These are phyloP conservation scores for Cercis canadensis DNA, from an alignment of 306 rosid genomes.

Conservation along the genomic window DNA sequence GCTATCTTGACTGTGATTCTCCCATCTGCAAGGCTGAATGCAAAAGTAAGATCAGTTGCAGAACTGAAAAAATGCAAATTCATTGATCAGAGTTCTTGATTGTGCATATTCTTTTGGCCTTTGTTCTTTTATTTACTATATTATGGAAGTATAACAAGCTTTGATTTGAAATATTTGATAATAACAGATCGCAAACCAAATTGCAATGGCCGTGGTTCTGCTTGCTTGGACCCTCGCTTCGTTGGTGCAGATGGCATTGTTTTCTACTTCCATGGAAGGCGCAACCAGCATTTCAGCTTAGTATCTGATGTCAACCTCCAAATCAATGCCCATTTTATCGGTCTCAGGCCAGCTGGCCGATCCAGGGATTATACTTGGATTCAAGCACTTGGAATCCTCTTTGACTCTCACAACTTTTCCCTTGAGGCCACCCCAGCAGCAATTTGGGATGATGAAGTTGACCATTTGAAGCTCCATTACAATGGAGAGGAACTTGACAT, in stretches of 20 bases:
- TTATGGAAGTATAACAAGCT: slow-evolving; percentile 1
- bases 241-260: slow-evolving; percentile 81
- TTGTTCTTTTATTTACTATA: neutral
- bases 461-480: slow-evolving; percentile 61
- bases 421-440: slow-evolving; percentile 62
- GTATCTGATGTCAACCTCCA: slow-evolving; percentile 70
- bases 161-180: slow-evolving; percentile 6
- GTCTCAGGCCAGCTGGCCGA: slow-evolving; percentile 68
- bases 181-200: slow-evolving; percentile 65
- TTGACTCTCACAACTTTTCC: slow-evolving; percentile 52
- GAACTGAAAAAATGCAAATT: neutral
- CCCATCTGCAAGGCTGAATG: slow-evolving; percentile 80
- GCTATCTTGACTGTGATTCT: slow-evolving; percentile 66
- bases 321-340: slow-evolving; percentile 79
- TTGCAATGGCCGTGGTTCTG: slow-evolving; percentile 77
- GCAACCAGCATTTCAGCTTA: slow-evolving; percentile 69
- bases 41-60: slow-evolving; percentile 55
- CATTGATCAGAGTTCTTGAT: neutral
- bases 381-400: slow-evolving; percentile 81
- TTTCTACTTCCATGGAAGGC: slow-evolving; percentile 87
- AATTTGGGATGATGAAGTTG: slow-evolving; percentile 58
- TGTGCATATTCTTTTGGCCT: neutral
- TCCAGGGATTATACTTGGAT: slow-evolving; percentile 82
- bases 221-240: slow-evolving; percentile 87
- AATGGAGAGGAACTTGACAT: slow-evolving; percentile 53